Evolutionary conservation across 129 eudicot species (phyloP).

Genomic region (Flaveria ramosissima): DNA sequence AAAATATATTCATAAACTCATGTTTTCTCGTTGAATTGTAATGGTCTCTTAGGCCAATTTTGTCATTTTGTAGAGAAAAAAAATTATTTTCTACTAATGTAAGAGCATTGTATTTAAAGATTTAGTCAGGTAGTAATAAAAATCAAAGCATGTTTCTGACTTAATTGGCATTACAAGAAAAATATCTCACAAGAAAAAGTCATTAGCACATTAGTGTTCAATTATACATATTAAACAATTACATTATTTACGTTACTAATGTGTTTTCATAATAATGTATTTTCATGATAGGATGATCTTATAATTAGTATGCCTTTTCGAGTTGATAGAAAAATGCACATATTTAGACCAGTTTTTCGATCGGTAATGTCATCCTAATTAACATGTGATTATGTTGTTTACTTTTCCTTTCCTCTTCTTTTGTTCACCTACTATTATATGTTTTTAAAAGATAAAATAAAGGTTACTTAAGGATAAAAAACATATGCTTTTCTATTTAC

Average conservation of each 20-base stretch:
- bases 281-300: background rate
- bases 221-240: background rate
- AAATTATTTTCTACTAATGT: no score
- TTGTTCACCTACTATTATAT: background rate
- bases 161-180: no score
- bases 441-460: background rate
- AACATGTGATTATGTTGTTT: background rate
- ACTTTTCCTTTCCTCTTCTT: background rate
- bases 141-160: no score
- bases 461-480: no score
- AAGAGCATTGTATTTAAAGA: no score
- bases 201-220: background rate
- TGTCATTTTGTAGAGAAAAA: no score
- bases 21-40: no score
- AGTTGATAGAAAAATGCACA: background rate
- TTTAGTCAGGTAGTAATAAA: no score
- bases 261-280: background rate
- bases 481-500: no score
- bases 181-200: no score
- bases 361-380: background rate
- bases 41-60: no score
- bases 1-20: no score
- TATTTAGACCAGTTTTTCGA: background rate
- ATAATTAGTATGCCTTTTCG: background rate
- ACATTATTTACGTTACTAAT: background rate